Evolutionary conservation across 2,329 filamentous ascomycete species (phyloP), one percentile per base, ranked within the genome.

Genomic region (Aspergillus alliaceus): DNA sequence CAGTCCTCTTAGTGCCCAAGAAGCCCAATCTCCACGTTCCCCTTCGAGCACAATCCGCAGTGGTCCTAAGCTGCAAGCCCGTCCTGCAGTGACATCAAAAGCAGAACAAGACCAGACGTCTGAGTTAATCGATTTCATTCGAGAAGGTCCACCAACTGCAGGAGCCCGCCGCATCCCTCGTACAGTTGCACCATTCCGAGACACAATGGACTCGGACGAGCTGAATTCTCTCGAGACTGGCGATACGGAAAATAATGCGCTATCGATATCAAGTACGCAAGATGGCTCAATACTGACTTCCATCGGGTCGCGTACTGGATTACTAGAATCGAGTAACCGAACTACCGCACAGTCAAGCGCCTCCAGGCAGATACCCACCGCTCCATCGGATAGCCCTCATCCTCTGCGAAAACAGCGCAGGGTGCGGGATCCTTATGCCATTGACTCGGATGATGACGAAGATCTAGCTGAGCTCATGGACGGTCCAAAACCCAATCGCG

Each of bases 121-220:
- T 12, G 95, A 97, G 59, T 79, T 99, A 57, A 96, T 97, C 63
- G 93, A 98, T 71, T 98, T 99, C 72, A 96, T 99, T 63, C 88
- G 93, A 46, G 88, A 91, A 70, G 93, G 93, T 1, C 92, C 92
- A 3, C 88, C 90, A 0, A 82, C 78, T 59, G 71, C 78, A 44
- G 81, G 82, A 25, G 84, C 84, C 60, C 90, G 86, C 57, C 86
- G 90, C 24, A 95, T 96, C 60, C 89, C 91, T 40, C 87, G 90
- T 18, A 85, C 84, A n/a, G 87, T 95, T 12, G 91, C 92, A 9
- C 91, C 92, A 1, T 96, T 96, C 79, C 84, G 91, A 53, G 87
- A 84, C 34, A 93, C 91, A 0, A 89, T 93, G 82, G 92, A 96
- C 71, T 93, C 90, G 11, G 91, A 96, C 65, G 89, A 95, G 61